Evolutionary conservation across 2,329 filamentous ascomycete species (phyloP).

Genomic region (Zymoseptoria crescenta): DNA sequence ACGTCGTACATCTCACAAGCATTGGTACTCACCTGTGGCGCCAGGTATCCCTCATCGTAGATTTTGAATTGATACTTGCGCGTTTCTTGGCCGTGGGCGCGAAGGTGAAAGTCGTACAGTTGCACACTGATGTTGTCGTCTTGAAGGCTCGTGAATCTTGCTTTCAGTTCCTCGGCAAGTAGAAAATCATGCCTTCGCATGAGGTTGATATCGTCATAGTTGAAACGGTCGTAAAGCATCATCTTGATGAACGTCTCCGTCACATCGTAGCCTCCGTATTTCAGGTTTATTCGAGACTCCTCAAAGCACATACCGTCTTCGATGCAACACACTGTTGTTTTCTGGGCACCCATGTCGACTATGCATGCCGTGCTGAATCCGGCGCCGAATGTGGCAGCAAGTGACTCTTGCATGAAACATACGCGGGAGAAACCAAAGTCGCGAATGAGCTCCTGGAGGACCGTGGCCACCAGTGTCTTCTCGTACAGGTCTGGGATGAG

Average conservation of each 20-base stretch:
- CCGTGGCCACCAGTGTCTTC: slow-evolving; percentile 78
- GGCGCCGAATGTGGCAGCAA: slow-evolving; percentile 89
- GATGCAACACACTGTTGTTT: slow-evolving; percentile 93
- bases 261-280: slow-evolving; percentile 86
- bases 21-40: slow-evolving; percentile 59
- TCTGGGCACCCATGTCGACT: slow-evolving; percentile 92
- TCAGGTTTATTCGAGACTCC: slow-evolving; percentile 89
- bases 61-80: slow-evolving; percentile 93
- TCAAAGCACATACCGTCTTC: slow-evolving; percentile 94
- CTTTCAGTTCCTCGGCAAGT: slow-evolving; percentile 90
- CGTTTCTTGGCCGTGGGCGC: slow-evolving; percentile 79
- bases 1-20: background rate
- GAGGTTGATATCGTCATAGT: slow-evolving; percentile 90
- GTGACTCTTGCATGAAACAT: slow-evolving; percentile 91
- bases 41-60: slow-evolving; percentile 92
- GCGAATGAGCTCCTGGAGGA: slow-evolving; percentile 76
- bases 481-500: slow-evolving; percentile 96
- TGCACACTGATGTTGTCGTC: slow-evolving; percentile 86
- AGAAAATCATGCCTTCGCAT: slow-evolving; percentile 84
- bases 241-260: slow-evolving; percentile 95
- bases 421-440: slow-evolving; percentile 85
- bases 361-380: slow-evolving; percentile 92
- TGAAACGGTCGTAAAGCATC: slow-evolving; percentile 95
- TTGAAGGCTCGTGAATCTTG: slow-evolving; percentile 83
- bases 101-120: slow-evolving; percentile 80